phyloP scores from a whole-genome alignment of 208 protist genomes.

The Angomonas ambiguus region DNA sequence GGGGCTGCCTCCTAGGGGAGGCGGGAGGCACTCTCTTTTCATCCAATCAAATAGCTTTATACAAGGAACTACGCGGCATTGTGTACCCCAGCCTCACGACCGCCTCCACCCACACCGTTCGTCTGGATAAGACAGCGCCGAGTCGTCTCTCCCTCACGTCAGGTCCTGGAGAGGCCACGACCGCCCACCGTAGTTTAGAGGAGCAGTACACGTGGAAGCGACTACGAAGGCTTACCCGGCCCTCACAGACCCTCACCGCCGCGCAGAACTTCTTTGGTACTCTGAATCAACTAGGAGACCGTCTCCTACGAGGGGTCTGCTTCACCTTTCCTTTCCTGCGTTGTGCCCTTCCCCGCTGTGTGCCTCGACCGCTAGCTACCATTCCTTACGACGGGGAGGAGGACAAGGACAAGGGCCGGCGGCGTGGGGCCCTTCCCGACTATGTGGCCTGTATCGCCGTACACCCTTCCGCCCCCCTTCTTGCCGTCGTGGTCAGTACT shows the following conservation, averaged over 20 bases:
- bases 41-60: constrained; percentile 28
- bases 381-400: constrained; percentile 12
- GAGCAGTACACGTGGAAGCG: too few relatives aligned
- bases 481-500: constrained; percentile 48
- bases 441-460: constrained; percentile 24
- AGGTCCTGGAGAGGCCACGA: too few relatives aligned
- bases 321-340: constrained; percentile 29
- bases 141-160: too few relatives aligned
- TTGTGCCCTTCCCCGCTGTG: constrained; percentile 38
- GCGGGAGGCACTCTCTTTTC: constrained; percentile 54
- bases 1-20: constrained; percentile 54
- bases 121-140: not conserved
- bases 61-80: constrained; percentile 45
- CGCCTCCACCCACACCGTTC: constrained; percentile 6
- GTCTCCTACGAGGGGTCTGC: not conserved
- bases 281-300: not conserved
- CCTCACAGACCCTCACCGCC: too few relatives aligned
- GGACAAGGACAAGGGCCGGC: constrained; percentile 14
- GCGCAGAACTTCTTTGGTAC: constrained; percentile 3
- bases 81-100: constrained; percentile 28
- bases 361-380: constrained; percentile 49
- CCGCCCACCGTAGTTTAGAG: too few relatives aligned
- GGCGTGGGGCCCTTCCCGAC: not conserved
- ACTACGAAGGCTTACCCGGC: constrained; percentile 4
- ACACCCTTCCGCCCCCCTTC: constrained; percentile 44